These are phyloP conservation scores for Hymenoscyphus fraxineus DNA, from an alignment of 2,329 filamentous ascomycete species.

Conservation along the genomic window DNA sequence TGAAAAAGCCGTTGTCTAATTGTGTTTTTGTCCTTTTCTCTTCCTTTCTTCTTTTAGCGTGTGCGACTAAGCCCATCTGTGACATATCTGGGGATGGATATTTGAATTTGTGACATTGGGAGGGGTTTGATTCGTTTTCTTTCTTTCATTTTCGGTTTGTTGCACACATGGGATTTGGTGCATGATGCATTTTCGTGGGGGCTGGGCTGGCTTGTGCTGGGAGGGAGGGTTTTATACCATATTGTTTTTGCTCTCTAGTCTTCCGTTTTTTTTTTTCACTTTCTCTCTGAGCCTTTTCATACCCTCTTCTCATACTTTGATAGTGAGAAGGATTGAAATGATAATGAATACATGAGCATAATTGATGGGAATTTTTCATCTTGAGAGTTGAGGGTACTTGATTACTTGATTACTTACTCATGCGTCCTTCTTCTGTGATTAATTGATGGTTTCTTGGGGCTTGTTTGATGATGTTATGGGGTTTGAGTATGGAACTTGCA, in stretches of 20 bases:
- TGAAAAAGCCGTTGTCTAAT: constrained; percentile 18
- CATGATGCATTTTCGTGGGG: background rate
- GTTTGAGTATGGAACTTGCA: too few species aligned
- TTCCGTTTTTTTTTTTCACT: too few species aligned
- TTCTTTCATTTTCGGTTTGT: background rate
- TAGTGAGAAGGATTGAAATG: background rate
- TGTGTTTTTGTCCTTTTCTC: background rate
- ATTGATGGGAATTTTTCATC: background rate
- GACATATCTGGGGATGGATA: background rate
- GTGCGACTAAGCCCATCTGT: background rate
- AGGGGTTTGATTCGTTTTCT: background rate
- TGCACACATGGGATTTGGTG: background rate
- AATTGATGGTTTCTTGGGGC: background rate
- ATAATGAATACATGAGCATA: background rate
- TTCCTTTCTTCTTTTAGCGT: background rate
- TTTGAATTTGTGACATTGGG: background rate
- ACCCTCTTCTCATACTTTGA: too few species aligned
- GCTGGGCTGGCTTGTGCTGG: background rate
- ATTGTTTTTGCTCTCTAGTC: too few species aligned
- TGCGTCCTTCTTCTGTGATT: background rate
- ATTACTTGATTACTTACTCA: background rate
- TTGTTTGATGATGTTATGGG: too few species aligned
- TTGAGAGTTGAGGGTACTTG: background rate
- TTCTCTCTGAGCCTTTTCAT: too few species aligned
- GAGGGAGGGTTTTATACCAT: background rate